Evolutionary conservation across 176 grass and related monocot genomes (phyloP).

Genomic region (Eremochloa ophiuroides): DNA sequence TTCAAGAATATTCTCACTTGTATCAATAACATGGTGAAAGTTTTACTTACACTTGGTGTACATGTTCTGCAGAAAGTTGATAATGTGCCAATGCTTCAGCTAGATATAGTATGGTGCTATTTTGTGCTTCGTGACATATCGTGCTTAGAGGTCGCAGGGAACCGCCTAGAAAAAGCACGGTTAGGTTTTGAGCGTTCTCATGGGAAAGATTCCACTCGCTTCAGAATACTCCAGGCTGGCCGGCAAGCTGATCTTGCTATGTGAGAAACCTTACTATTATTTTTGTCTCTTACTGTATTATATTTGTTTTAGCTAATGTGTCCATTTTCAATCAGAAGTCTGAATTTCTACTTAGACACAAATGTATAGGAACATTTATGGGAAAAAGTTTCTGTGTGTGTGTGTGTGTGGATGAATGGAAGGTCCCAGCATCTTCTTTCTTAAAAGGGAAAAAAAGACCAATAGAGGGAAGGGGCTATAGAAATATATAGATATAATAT

Average conservation of each 20-base stretch:
- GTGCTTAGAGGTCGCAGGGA: constrained; percentile 59
- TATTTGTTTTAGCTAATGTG: background rate
- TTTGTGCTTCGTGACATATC: constrained; percentile 90
- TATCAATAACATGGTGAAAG: constrained; percentile 17
- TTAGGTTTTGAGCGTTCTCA: constrained; percentile 77
- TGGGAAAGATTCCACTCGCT: constrained; percentile 83
- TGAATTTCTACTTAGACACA: background rate
- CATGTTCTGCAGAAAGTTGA: constrained; percentile 72
- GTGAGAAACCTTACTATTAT: constrained; percentile 43
- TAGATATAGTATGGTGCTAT: constrained; percentile 98
- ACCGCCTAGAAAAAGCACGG: constrained; percentile 57
- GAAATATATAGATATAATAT: background rate
- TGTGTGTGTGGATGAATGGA: background rate
- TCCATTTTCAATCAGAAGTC: constrained; percentile 1
- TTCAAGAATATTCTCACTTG: constrained; percentile 1
- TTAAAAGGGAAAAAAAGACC: background rate
- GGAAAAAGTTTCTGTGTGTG: background rate
- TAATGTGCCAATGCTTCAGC: constrained; percentile 92
- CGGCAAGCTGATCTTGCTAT: constrained; percentile 75
- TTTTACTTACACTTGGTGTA: constrained; percentile 20
- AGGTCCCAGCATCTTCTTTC: background rate
- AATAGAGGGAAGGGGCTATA: background rate
- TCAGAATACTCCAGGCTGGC: constrained; percentile 70
- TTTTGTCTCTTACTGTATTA: background rate
- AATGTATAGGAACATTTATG: background rate